Percentiles rank a stretch among this genome's conserved stretches.
Evolutionary conservation across 208 protist genomes (phyloP).

Genomic region (Crithidia expoeki): DNA sequence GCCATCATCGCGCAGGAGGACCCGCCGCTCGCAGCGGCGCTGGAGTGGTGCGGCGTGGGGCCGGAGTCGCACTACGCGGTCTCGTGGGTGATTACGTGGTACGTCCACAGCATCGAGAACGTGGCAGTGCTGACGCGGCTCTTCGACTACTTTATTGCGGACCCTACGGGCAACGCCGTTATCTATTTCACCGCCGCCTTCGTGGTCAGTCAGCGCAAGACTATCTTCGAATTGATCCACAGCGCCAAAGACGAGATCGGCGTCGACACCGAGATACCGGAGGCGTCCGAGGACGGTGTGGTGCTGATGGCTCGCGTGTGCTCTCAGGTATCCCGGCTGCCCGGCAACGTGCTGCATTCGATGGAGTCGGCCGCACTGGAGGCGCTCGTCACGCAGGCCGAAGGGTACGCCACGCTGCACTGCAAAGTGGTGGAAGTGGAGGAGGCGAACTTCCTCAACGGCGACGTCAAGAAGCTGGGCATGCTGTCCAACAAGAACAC

Average conservation of each 20-base stretch:
- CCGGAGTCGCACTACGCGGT: constrained; percentile 89
- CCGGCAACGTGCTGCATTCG: constrained; percentile 39
- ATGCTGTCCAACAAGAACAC: constrained; percentile 66
- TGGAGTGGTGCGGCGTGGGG: constrained; percentile 74
- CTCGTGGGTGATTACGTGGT: constrained; percentile 91
- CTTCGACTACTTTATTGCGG: constrained; percentile 80
- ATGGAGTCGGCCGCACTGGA: constrained; percentile 39
- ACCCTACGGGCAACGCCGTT: constrained; percentile 51
- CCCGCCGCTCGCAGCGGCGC: constrained; percentile 46
- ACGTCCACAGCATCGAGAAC: constrained; percentile 61
- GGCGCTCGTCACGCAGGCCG: constrained; percentile 43
- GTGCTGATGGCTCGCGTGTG: constrained; percentile 79
- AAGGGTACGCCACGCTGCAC: constrained; percentile 37
- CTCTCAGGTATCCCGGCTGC: constrained; percentile 56
- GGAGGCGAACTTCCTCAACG: constrained; percentile 54
- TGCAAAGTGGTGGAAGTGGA: constrained; percentile 31
- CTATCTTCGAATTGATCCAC: constrained; percentile 55
- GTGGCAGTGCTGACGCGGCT: constrained; percentile 50
- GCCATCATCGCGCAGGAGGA: constrained; percentile 66
- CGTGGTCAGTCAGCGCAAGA: constrained; percentile 54
- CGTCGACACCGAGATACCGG: constrained; percentile 20
- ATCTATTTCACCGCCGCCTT: constrained; percentile 85
- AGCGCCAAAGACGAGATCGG: constrained; percentile 37
- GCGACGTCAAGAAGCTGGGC: constrained; percentile 57
- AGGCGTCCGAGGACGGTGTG: constrained; percentile 44